Evolutionary conservation across 306 rosid genomes (phyloP).

Genomic region (Rosa multiflora): DNA sequence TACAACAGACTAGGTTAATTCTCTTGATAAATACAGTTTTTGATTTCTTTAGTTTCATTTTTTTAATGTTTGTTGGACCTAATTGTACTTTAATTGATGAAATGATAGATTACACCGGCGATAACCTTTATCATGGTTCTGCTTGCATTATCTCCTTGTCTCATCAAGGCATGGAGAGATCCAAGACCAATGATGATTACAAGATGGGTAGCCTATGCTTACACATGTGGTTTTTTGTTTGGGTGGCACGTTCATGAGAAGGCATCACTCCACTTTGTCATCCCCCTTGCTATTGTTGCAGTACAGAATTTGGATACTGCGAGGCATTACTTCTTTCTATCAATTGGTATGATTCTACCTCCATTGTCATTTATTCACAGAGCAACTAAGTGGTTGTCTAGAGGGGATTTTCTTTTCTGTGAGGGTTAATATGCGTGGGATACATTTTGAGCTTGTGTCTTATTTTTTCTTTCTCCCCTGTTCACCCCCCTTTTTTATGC

Average conservation of each 20-base stretch:
- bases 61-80: background rate
- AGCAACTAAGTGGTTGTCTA: background rate
- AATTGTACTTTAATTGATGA: conserved; percentile 22
- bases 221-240: conserved; percentile 83
- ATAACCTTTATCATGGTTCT: conserved; percentile 67
- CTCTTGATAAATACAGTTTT: background rate
- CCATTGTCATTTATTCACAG: conserved; percentile 19
- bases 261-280: conserved; percentile 92
- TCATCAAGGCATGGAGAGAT: conserved; percentile 73
- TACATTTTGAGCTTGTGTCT: background rate
- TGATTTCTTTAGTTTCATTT: background rate
- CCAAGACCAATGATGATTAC: conserved; percentile 72
- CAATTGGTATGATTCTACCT: conserved; percentile 59
- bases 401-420: background rate
- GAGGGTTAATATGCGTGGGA: background rate
- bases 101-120: conserved; percentile 74
- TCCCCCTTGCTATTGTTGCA: conserved; percentile 72
- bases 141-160: conserved; percentile 87
- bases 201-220: conserved; percentile 90
- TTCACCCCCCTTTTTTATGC: background rate
- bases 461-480: background rate
- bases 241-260: conserved; percentile 99
- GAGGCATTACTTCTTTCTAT: conserved; percentile 71
- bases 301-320: conserved; percentile 65
- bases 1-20: background rate